Evolutionary conservation across 108 stramenopile species (phyloP).

Genomic region (Cyclotella distinguenda): DNA sequence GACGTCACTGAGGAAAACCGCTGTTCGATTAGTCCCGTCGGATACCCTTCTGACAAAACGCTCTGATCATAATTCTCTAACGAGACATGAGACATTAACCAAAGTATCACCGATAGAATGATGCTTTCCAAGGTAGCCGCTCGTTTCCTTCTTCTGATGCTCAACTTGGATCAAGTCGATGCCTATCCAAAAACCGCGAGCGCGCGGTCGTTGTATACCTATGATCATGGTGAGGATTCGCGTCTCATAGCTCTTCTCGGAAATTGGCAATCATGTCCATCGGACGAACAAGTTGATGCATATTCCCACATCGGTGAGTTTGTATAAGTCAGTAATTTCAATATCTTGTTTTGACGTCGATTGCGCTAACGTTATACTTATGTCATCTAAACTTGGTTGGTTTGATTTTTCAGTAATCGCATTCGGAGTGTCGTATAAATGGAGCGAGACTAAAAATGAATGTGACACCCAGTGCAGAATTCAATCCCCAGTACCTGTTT

Average conservation of each 20-base stretch:
- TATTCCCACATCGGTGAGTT: conserved; percentile 52
- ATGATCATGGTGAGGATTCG: conserved; percentile 14
- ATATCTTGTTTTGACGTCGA: background rate
- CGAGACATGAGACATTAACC: too few species aligned
- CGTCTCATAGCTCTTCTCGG: conserved; percentile 64
- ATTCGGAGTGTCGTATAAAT: conserved; percentile 56
- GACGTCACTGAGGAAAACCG: too few species aligned
- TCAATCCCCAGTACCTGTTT: conserved; percentile 31
- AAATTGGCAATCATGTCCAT: conserved; percentile 64
- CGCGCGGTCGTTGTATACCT: background rate
- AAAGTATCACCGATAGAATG: too few species aligned
- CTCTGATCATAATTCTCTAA: too few species aligned
- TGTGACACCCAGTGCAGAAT: conserved; percentile 50
- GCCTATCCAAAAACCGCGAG: too few species aligned
- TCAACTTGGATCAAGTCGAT: too few species aligned
- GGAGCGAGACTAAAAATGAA: conserved; percentile 39
- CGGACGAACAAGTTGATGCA: conserved; percentile 40
- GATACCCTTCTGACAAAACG: too few species aligned
- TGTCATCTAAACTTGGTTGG: background rate
- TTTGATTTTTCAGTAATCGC: conserved; percentile 48
- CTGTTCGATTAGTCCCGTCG: too few species aligned
- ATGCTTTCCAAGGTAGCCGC: too few species aligned
- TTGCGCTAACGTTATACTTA: background rate
- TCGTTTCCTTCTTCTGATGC: too few species aligned
- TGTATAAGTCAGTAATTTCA: background rate